Evolutionary conservation across 768 basidiomycete species (phyloP).

Genomic region (Omphalotus guepiniiformis): DNA sequence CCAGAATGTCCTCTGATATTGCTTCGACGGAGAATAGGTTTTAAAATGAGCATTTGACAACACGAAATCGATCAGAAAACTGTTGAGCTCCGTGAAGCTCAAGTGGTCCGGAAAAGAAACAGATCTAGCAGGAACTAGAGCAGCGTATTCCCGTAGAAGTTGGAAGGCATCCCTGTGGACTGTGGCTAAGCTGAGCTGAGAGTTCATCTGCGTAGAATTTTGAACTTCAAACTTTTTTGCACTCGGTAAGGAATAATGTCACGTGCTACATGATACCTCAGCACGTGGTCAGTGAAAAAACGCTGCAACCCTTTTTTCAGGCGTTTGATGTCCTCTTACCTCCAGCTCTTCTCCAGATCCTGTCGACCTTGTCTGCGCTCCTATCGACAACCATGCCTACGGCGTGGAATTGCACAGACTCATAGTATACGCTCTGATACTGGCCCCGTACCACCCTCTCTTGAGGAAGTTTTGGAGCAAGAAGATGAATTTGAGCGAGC

Average conservation of each 20-base stretch:
- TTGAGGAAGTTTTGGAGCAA: constrained; percentile 1
- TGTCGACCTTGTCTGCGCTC: constrained; percentile 26
- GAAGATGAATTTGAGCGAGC: not conserved
- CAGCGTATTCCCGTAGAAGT: constrained; percentile 49
- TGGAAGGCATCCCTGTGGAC: constrained; percentile 34
- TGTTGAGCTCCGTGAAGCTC: constrained; percentile 39
- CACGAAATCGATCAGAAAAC: constrained; percentile 47
- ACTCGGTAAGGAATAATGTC: no score
- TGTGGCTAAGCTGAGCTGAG: not conserved
- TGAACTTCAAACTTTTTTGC: not conserved
- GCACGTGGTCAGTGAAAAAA: not conserved
- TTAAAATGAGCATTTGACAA: constrained; percentile 50
- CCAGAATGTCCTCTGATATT: constrained; percentile 68
- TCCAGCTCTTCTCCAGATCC: constrained; percentile 23
- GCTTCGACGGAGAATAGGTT: constrained; percentile 55
- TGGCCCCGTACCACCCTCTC: constrained; percentile 23
- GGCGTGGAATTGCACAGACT: constrained; percentile 25
- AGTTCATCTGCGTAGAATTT: constrained; percentile 1
- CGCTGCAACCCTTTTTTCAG: not conserved
- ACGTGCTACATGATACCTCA: no score
- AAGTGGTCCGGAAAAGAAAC: constrained; percentile 38
- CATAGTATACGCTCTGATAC: constrained; percentile 16
- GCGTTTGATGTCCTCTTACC: constrained; percentile 7
- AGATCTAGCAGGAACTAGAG: constrained; percentile 40
- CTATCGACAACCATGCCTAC: constrained; percentile 16